A percentile compares a stretch with the other conserved stretches of the same genome.
Evolutionary conservation across 2,329 filamentous ascomycete species (phyloP).

Genomic region (Alternaria ventricosa): DNA sequence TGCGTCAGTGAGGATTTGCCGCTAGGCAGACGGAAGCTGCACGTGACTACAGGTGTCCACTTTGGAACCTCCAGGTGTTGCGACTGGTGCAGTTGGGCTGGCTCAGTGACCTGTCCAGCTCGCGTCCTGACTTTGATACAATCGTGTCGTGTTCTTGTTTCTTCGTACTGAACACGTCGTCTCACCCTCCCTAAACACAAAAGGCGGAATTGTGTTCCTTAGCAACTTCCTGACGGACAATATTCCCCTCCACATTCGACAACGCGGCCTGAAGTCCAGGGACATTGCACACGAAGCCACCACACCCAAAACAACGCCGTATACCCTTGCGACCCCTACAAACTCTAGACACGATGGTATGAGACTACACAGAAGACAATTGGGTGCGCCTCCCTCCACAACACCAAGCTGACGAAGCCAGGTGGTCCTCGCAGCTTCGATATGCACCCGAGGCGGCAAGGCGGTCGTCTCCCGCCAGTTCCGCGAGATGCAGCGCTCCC

Average conservation of each 20-base stretch:
- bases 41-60: slow-evolving; percentile 34
- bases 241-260: slow-evolving; percentile 26
- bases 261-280: slow-evolving; percentile 9
- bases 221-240: slow-evolving; percentile 19
- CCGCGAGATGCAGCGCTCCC: slow-evolving; percentile 93
- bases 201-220: slow-evolving; percentile 9
- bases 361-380: background rate
- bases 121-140: background rate
- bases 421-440: slow-evolving; percentile 98
- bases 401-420: slow-evolving; percentile 50
- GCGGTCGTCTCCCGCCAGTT: slow-evolving; percentile 98
- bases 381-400: background rate
- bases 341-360: slow-evolving; percentile 38
- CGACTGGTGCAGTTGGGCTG: slow-evolving; percentile 19
- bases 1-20: slow-evolving; percentile 15
- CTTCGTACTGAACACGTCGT: background rate
- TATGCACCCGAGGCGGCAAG: slow-evolving; percentile 98
- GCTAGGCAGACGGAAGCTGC: slow-evolving; percentile 21
- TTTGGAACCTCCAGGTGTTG: slow-evolving; percentile 31
- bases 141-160: background rate
- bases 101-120: slow-evolving; percentile 9
- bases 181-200: background rate
- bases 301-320: background rate
- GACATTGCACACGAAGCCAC: slow-evolving; percentile 1
- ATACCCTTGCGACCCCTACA: slow-evolving; percentile 5